A percentile compares a stretch with the other conserved stretches of the same genome.
phyloP scores from a whole-genome alignment of 441 rosid genomes.

The Gossypium schwendimanii region DNA sequence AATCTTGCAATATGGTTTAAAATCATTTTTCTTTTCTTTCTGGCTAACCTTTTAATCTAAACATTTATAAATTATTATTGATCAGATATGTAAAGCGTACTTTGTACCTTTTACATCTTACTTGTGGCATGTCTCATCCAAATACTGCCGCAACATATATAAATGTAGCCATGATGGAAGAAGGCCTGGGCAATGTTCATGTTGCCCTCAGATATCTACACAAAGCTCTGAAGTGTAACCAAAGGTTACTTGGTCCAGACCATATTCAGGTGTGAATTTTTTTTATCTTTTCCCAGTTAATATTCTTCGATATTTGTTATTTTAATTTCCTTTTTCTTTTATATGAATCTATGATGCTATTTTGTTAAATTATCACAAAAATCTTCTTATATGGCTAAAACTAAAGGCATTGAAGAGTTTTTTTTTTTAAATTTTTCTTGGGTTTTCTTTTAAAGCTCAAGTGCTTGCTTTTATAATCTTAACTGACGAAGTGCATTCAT shows the following conservation, averaged over 20 bases:
- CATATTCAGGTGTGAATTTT: conserved; percentile 54
- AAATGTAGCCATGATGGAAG: conserved; percentile 81
- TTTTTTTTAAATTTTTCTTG: not conserved
- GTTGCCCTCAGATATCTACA: conserved; percentile 74
- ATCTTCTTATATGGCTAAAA: not conserved
- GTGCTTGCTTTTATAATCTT: not conserved
- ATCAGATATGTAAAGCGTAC: conserved; percentile 72
- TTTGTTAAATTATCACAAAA: not conserved
- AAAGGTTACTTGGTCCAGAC: conserved; percentile 68
- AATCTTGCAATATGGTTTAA: not conserved
- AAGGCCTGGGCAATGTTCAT: conserved; percentile 75
- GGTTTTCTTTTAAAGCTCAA: not conserved
- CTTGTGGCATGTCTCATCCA: conserved; percentile 76
- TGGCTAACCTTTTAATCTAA: conserved; percentile 5
- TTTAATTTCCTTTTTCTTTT: not conserved
- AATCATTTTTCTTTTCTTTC: conserved; percentile 6
- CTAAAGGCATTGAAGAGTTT: not conserved
- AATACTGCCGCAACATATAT: conserved; percentile 78
- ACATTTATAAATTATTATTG: conserved; percentile 8
- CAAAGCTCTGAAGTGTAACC: conserved; percentile 66
- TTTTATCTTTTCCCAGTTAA: not conserved
- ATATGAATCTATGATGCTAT: not conserved
- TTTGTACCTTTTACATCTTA: conserved; percentile 63
- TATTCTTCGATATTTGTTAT: not conserved
- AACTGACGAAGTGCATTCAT: not conserved